phyloP scores from a whole-genome alignment of 768 basidiomycete genomes.

The Leccinum subgranulosum region DNA sequence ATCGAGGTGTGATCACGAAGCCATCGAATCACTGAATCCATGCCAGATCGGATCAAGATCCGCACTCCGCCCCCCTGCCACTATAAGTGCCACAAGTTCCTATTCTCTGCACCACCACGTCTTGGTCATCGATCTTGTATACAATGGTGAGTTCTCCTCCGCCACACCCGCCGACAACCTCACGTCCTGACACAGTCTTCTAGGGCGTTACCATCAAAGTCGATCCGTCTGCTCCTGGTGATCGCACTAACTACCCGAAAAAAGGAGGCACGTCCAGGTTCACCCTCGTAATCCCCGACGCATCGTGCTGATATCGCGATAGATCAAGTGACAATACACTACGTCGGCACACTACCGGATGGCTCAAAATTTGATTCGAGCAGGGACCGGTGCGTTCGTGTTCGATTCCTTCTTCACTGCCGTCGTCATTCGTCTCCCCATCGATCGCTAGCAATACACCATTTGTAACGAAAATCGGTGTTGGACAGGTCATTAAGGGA shows the following conservation, averaged over 20 bases:
- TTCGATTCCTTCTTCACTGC: not conserved
- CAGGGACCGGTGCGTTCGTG: conserved; percentile 55
- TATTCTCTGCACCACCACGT: conserved; percentile 23
- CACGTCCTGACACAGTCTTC: conserved; percentile 1
- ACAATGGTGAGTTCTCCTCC: conserved; percentile 29
- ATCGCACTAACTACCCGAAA: conserved; percentile 63
- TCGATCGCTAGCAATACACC: conserved; percentile 44
- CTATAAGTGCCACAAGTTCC: conserved; percentile 37
- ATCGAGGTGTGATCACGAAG: conserved; percentile 17
- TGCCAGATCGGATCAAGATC: conserved; percentile 69
- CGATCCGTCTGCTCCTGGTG: conserved; percentile 54
- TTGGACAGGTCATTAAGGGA: conserved; percentile 81
- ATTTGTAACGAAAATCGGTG: conserved; percentile 71
- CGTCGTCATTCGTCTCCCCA: conserved; percentile 4
- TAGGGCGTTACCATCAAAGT: conserved; percentile 77
- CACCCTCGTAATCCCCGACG: conserved; percentile 5
- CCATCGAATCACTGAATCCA: conserved; percentile 1
- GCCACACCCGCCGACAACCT: not conserved
- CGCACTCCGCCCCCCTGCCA: conserved; percentile 54
- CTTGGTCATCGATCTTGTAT: conserved; percentile 27
- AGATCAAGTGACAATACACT: conserved; percentile 78
- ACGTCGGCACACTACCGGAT: conserved; percentile 66
- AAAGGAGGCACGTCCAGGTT: conserved; percentile 54
- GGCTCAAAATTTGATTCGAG: conserved; percentile 75
- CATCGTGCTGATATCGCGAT: conserved; percentile 26